Conservation (phyloP, 768 basidiomycete genomes). For the Suillus paluster region DNA sequence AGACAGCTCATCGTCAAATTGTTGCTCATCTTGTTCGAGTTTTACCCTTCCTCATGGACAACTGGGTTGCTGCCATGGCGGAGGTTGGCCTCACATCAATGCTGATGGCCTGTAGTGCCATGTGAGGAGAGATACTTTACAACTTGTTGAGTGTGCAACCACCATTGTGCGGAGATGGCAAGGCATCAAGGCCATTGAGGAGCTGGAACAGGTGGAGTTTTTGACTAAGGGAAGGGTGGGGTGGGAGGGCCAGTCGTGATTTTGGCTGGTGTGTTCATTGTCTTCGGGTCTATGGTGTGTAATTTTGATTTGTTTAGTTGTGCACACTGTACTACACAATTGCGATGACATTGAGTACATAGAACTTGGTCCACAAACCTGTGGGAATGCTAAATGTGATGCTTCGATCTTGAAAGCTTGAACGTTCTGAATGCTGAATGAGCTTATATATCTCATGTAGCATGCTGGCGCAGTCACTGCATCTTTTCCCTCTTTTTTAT, state of each 20-base stretch:
- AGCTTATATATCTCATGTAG: too few species aligned
- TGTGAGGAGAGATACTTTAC: conserved; percentile 53
- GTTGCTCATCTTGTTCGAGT: conserved; percentile 83
- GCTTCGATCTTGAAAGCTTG: too few species aligned
- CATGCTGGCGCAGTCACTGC: too few species aligned
- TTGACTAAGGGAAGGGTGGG: conserved; percentile 52
- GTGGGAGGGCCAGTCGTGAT: neutral
- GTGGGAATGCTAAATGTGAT: too few species aligned
- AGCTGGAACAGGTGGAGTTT: conserved; percentile 89
- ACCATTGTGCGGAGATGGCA: conserved; percentile 72
- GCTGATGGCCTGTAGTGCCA: conserved; percentile 8
- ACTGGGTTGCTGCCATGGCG: too few species aligned
- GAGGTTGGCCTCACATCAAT: too few species aligned
- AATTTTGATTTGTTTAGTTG: neutral
- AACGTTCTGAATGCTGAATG: too few species aligned
- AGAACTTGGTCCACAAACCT: too few species aligned
- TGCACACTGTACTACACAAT: too few species aligned
- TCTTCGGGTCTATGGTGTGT: neutral
- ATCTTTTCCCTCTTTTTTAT: too few species aligned
- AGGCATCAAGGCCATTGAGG: conserved; percentile 91
- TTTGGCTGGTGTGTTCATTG: neutral
- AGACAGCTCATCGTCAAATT: conserved; percentile 92
- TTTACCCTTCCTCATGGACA: conserved; percentile 80
- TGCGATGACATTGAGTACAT: too few species aligned
- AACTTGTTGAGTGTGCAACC: conserved; percentile 75